Conservation (phyloP, 345 rosid genomes). For the Mercurialis annua region DNA sequence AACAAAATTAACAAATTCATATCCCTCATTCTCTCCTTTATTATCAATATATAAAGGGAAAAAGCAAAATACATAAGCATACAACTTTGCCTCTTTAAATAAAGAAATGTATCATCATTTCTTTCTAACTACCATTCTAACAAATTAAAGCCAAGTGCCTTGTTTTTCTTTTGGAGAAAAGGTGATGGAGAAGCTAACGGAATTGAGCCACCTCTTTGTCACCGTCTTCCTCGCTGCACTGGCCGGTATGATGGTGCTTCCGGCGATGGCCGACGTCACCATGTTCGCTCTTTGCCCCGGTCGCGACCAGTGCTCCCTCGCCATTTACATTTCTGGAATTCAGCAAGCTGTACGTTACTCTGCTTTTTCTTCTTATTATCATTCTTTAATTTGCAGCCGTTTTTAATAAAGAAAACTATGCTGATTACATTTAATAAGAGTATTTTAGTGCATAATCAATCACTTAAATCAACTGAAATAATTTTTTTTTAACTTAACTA, state of each 20-base stretch:
- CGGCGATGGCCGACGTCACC: slow-evolving; percentile 75
- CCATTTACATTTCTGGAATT: slow-evolving; percentile 76
- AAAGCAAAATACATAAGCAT: neutral
- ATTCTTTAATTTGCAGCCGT: too few species aligned
- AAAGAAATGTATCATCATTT: neutral
- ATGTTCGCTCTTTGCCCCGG: slow-evolving; percentile 75
- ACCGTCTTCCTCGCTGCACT: slow-evolving; percentile 54
- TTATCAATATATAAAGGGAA: neutral
- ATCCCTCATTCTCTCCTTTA: neutral
- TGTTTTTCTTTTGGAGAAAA: neutral
- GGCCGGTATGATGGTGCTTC: slow-evolving; percentile 38
- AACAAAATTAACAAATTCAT: too few species aligned
- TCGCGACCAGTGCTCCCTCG: slow-evolving; percentile 68
- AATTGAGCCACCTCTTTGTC: slow-evolving; percentile 49
- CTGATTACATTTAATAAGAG: too few species aligned
- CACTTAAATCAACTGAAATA: too few species aligned
- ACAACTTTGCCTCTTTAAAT: neutral
- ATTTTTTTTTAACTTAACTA: too few species aligned
- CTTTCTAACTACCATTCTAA: too few species aligned
- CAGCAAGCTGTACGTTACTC: slow-evolving; percentile 68
- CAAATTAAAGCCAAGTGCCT: too few species aligned
- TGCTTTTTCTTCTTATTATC: neutral
- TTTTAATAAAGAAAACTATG: too few species aligned
- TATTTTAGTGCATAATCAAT: too few species aligned
- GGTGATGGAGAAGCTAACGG: slow-evolving; percentile 25